phyloP scores from a whole-genome alignment of 192 early-diverging fungal genomes.

The Allomyces macrogynus region DNA sequence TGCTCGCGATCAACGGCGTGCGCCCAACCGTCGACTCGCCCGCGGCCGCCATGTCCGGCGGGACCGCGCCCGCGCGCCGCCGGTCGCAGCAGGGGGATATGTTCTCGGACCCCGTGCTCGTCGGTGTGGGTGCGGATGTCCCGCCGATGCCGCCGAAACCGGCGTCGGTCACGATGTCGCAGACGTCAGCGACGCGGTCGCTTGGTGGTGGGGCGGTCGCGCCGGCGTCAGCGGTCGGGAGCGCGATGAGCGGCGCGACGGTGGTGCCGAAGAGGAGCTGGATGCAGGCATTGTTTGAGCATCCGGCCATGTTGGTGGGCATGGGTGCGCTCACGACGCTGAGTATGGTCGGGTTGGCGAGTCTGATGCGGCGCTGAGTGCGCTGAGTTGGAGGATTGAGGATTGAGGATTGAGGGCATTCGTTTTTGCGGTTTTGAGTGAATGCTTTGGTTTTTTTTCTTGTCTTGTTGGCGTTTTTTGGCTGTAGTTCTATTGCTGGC shows the following conservation, averaged over 20 bases:
- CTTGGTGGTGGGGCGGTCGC: too few relatives aligned
- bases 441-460: too few relatives aligned
- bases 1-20: conserved; percentile 33
- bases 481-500: too few relatives aligned
- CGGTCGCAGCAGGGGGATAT: neutral
- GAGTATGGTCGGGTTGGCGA: neutral
- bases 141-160: neutral
- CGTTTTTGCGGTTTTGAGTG: too few relatives aligned
- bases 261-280: neutral
- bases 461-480: too few relatives aligned
- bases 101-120: neutral
- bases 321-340: neutral
- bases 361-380: neutral
- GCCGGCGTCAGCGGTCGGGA: neutral
- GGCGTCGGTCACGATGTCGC: neutral
- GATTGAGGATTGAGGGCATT: too few relatives aligned
- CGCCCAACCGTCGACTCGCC: neutral
- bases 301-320: neutral
- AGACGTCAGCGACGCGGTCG: neutral
- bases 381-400: too few relatives aligned
- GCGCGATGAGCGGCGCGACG: neutral
- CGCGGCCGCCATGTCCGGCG: neutral
- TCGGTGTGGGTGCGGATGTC: neutral
- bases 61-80: too few relatives aligned
- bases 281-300: neutral